Evolutionary conservation across 331 rosid species (phyloP).

Genomic region (Dryas integrifolia): DNA sequence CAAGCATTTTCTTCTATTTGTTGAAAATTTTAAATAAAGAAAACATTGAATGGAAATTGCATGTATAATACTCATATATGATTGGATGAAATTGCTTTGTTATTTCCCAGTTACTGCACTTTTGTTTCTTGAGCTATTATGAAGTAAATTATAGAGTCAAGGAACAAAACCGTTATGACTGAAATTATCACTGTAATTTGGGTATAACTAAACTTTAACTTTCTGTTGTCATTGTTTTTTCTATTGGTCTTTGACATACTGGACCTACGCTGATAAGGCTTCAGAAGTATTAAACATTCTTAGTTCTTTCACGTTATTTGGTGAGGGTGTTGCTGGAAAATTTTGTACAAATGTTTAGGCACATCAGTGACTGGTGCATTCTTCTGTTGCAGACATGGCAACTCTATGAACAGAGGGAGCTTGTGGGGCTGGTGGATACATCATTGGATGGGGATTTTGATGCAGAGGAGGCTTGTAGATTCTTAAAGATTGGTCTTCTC

Average conservation of each 20-base stretch:
- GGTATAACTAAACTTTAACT: background rate
- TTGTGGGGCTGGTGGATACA: constrained; percentile 56
- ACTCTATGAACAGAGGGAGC: constrained; percentile 53
- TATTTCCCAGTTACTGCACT: background rate
- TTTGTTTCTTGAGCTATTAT: background rate
- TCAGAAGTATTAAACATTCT: background rate
- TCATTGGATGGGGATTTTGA: constrained; percentile 60
- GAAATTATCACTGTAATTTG: background rate
- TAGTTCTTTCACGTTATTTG: background rate
- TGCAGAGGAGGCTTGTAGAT: constrained; percentile 65
- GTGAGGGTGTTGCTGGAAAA: background rate
- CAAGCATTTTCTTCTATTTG: constrained; percentile 1
- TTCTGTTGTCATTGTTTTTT: background rate
- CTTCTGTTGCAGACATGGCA: constrained; percentile 56
- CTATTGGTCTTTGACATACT: background rate
- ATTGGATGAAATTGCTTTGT: background rate
- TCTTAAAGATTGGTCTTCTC: constrained; percentile 76
- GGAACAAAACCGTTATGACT: background rate
- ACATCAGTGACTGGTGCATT: constrained; percentile 18
- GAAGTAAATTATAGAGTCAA: background rate
- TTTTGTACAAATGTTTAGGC: background rate
- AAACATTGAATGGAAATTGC: background rate
- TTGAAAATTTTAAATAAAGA: background rate
- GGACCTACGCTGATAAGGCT: background rate
- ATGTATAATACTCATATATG: background rate